Conservation (phyloP, 257 asterid genomes). For the Paulownia fortunei region DNA sequence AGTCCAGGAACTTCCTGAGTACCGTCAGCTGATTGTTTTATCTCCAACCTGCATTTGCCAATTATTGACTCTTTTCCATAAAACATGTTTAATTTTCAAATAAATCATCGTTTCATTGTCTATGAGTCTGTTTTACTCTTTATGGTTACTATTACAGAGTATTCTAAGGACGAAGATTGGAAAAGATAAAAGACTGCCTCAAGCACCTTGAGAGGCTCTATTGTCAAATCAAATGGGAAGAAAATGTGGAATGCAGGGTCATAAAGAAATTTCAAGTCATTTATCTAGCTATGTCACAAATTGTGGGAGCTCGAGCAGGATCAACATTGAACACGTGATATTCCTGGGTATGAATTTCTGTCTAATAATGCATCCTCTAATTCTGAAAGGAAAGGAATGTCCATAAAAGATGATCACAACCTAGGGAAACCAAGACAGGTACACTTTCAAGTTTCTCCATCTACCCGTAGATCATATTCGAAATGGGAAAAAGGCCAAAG, state of each 20-base stretch:
- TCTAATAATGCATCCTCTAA: no score
- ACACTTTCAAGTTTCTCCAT: no score
- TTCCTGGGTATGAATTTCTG: no score
- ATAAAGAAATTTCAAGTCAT: neutral
- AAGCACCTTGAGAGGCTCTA: neutral
- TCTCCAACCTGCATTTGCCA: slow-evolving; percentile 64
- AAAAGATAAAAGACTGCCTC: neutral
- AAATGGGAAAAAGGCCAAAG: neutral
- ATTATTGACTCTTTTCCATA: neutral
- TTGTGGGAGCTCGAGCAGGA: neutral
- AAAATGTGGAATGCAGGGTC: neutral
- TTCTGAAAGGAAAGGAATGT: no score
- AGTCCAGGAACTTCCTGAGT: slow-evolving; percentile 88
- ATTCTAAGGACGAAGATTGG: neutral
- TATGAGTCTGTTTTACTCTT: neutral
- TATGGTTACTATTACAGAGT: neutral
- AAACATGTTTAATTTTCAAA: neutral
- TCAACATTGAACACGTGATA: neutral
- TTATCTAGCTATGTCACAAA: no score
- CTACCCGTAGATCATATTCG: neutral
- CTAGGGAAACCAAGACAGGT: neutral
- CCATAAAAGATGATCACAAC: neutral
- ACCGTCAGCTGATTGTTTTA: slow-evolving; percentile 86
- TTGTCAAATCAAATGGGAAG: neutral
- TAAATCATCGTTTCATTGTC: neutral